A percentile compares a stretch with the other conserved stretches of the same genome.
Conservation (phyloP, 1,139 yeast genomes). For the Oligophagozyma castellii region DNA sequence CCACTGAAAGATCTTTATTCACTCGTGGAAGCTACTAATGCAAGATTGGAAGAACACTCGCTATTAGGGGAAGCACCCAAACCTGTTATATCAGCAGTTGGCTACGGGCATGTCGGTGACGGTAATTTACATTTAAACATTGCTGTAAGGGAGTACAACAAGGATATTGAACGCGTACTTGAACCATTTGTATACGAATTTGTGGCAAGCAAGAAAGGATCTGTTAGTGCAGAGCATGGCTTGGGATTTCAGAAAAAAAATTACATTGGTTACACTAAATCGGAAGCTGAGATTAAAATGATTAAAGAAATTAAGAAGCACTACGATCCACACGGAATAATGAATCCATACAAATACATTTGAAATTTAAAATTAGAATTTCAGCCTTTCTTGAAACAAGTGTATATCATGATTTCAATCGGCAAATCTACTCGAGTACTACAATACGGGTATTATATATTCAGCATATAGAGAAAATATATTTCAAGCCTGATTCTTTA, state of each 20-base stretch:
- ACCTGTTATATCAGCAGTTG: constrained; percentile 80
- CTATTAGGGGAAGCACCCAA: constrained; percentile 36
- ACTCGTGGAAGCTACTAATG: constrained; percentile 61
- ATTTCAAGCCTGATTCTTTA: not conserved
- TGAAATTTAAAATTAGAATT: constrained; percentile 4
- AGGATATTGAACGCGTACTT: constrained; percentile 58
- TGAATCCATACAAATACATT: constrained; percentile 86
- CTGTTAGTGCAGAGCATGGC: constrained; percentile 95
- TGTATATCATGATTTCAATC: not conserved
- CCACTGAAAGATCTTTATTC: constrained; percentile 72
- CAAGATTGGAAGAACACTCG: constrained; percentile 39
- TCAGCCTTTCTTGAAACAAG: constrained; percentile 1
- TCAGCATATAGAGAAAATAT: not conserved
- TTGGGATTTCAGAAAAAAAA: constrained; percentile 91
- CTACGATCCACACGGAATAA: constrained; percentile 78
- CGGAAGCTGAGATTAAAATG: constrained; percentile 48
- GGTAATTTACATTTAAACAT: constrained; percentile 90
- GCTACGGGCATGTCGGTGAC: constrained; percentile 95
- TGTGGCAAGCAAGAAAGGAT: constrained; percentile 65
- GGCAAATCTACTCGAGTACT: constrained; percentile 1
- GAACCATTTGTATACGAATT: constrained; percentile 94
- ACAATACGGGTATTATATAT: constrained; percentile 1
- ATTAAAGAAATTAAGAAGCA: constrained; percentile 67
- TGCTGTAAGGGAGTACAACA: constrained; percentile 70
- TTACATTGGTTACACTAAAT: constrained; percentile 65